Evolutionary conservation across 2,329 filamentous ascomycete genomes (phyloP).

Genomic region (Metarhizium album): DNA sequence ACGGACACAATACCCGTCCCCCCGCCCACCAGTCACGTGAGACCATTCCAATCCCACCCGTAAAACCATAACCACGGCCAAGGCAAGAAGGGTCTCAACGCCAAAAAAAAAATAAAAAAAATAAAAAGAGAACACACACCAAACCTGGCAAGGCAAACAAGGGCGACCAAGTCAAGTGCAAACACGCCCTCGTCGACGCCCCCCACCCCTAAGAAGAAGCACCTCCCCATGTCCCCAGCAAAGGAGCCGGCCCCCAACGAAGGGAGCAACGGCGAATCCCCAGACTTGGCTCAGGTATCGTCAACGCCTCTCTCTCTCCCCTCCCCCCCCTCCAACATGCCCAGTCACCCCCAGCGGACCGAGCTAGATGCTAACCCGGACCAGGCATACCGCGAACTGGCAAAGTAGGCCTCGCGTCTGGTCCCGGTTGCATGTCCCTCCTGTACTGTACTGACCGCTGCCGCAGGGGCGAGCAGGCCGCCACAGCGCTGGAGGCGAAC

Average conservation of each 20-base stretch:
- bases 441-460: neutral
- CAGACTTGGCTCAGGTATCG: neutral
- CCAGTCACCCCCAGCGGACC: neutral
- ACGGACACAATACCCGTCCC: no score
- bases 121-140: no score
- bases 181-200: no score
- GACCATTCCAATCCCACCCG: no score
- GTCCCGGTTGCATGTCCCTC: no score
- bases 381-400: constrained; percentile 11
- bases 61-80: no score
- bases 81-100: no score
- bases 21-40: no score
- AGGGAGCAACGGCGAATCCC: neutral
- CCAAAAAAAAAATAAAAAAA: no score
- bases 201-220: no score
- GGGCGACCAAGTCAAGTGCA: no score
- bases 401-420: constrained; percentile 7
- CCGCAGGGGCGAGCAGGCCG: constrained; percentile 42
- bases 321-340: neutral
- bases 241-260: neutral
- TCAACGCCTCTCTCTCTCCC: constrained; percentile 2
- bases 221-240: neutral
- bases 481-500: constrained; percentile 40
- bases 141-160: no score
- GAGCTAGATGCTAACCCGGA: neutral